phyloP scores from a whole-genome alignment of 495 filamentous ascomycete species.

The Trichoderma orchidacearum region DNA sequence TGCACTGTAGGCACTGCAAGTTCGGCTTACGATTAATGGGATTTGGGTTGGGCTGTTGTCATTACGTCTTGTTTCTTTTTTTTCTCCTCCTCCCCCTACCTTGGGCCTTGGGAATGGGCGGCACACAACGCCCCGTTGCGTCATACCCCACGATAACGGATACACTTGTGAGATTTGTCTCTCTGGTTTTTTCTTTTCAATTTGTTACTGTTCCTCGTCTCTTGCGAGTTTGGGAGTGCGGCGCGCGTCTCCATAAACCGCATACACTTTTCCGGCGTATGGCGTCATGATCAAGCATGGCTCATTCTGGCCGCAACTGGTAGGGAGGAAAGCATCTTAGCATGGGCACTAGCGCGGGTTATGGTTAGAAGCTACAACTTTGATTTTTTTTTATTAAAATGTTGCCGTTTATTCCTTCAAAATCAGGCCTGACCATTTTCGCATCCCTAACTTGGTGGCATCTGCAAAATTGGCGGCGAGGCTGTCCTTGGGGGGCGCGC shows the following conservation, averaged over 20 bases:
- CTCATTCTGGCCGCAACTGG: background rate
- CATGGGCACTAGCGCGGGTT: background rate
- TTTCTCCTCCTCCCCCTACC: no score
- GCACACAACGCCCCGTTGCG: no score
- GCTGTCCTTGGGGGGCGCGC: no score
- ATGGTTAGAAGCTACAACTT: background rate
- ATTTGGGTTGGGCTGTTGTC: no score
- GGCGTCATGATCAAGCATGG: background rate
- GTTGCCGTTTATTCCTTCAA: no score
- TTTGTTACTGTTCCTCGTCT: background rate
- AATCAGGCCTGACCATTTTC: no score
- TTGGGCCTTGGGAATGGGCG: no score
- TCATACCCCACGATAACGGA: no score
- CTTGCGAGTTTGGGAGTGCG: background rate
- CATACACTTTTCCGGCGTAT: background rate
- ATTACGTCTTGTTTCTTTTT: no score
- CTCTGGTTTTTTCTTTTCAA: background rate
- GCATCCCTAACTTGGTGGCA: no score
- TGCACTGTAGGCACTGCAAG: background rate
- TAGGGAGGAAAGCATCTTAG: background rate
- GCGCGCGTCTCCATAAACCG: background rate
- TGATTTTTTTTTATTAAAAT: background rate
- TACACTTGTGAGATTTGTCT: background rate
- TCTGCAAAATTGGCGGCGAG: no score
- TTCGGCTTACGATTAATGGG: background rate